Base-by-base conservation (phyloP, 1,139 yeast genomes). In the Yamadazyma mexicana region DNA sequence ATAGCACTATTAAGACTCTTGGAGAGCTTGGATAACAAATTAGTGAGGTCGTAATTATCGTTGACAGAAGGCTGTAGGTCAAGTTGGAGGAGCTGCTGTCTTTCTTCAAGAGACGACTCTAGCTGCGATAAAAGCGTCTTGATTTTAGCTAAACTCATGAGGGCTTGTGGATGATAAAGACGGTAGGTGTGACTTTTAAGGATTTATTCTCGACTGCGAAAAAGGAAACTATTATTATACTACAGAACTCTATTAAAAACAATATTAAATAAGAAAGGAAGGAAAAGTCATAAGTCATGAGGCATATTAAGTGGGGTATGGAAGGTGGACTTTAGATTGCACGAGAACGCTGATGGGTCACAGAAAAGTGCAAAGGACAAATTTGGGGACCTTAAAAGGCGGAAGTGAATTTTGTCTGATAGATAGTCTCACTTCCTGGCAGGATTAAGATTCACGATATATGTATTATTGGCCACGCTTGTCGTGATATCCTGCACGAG, bases 31-130 rank as follows among this genome's bases (percentile, higher is more conserved):
- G 56, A 56, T 38, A 82, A 54, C 22, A 66, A 59, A 35, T 63
- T 64, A 24, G 69, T 64, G 30, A 83, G 55, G 42, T 80, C 87
- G 40, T 64, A 65, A 47, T 77, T 79, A 44, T 79, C 87, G 35
- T 73, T 68, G 6, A 67, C 57, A 1, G 82, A 72, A 2, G 83
- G 82, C 17, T 71, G 66, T 26, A 79, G 63, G 32, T 69, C 66
- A 16, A 62, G 56, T 2, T 58, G 52, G 15, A 62, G 52, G 42
- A 80, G 64, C 22, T 80, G 64, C 35, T 64, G 60, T 31, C 83
- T 63, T 53, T 81, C 87, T 26, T 77, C 81, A 8, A 77, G 56
- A 12, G 63, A 57, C 9, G 66, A 64, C 35, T 59, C 66, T 3
- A 75, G 57, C 53, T 71, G 77, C 40, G 66, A 73, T 15, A 61